Percentiles rank a stretch among this genome's conserved stretches.
These are phyloP conservation scores for Phytophthora nicotianae DNA, from an alignment of 352 stramenopile species.

Conservation along the genomic window DNA sequence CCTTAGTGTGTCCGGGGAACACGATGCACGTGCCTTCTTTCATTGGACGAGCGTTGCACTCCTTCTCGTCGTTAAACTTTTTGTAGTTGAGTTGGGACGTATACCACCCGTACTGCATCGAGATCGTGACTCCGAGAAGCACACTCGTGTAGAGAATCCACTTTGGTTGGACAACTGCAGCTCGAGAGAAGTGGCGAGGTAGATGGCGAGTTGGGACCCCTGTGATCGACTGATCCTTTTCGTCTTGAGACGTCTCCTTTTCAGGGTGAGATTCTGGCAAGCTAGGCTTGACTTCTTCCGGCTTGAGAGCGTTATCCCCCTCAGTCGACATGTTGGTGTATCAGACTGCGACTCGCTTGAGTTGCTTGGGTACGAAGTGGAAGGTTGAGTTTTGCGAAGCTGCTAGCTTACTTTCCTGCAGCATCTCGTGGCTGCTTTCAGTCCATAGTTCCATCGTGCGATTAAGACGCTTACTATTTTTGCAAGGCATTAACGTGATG, in stretches of 20 bases:
- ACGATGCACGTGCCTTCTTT: conserved; percentile 35
- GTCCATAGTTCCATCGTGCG: conserved; percentile 17
- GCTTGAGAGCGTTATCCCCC: conserved; percentile 12
- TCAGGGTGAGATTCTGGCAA: neutral
- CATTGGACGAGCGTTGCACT: conserved; percentile 29
- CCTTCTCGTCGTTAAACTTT: conserved; percentile 32
- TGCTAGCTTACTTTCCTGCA: neutral
- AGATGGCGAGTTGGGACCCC: conserved; percentile 25
- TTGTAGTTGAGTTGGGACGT: conserved; percentile 43
- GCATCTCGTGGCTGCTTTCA: conserved; percentile 13
- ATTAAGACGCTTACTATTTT: conserved; percentile 21
- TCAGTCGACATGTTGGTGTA: conserved; percentile 19
- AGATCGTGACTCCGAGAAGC: conserved; percentile 17
- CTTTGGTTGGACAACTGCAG: conserved; percentile 28
- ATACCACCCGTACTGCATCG: conserved; percentile 48
- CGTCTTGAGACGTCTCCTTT: conserved; percentile 9
- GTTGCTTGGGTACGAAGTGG: conserved; percentile 8
- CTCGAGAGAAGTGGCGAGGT: conserved; percentile 23
- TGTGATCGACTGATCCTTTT: conserved; percentile 9
- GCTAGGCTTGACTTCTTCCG: conserved; percentile 19
- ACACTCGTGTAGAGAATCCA: conserved; percentile 41
- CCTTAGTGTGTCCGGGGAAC: conserved; percentile 43
- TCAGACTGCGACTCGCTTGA: neutral
- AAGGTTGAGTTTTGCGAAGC: conserved; percentile 17
- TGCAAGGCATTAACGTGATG: neutral